Conservation (phyloP, 257 asterid genomes). For the Solanum pinnatisectum region DNA sequence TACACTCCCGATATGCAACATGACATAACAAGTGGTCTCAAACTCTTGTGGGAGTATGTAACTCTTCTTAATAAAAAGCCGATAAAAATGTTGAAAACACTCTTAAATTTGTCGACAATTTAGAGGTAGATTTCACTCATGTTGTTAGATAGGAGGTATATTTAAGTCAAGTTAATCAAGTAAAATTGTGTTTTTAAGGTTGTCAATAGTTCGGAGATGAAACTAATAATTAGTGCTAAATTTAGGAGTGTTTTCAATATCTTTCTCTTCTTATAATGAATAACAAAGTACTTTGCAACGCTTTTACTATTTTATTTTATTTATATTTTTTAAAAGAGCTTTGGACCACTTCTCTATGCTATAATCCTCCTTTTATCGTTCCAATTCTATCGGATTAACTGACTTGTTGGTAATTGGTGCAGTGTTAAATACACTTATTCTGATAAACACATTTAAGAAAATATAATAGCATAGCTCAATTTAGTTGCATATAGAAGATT, state of each 20-base stretch:
- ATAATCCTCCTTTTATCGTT: background rate
- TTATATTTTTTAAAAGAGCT: background rate
- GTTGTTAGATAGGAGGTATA: background rate
- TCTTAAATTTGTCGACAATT: background rate
- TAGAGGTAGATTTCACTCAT: background rate
- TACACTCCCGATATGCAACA: too few species aligned
- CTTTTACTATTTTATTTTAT: background rate
- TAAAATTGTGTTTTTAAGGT: background rate
- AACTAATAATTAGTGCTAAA: fast-evolving
- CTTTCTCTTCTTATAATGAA: background rate
- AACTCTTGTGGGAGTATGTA: background rate
- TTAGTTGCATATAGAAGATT: background rate
- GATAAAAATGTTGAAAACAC: background rate
- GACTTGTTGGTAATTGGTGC: background rate
- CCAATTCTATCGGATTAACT: background rate
- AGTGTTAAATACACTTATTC: background rate
- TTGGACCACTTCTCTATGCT: background rate
- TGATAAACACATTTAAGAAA: background rate
- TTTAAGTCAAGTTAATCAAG: background rate
- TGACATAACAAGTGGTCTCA: background rate
- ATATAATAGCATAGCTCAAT: background rate
- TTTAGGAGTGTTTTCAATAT: too few species aligned
- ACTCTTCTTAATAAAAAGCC: background rate
- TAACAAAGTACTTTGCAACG: background rate
- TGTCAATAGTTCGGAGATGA: background rate